Conservation (phyloP, 768 basidiomycete genomes). For the Mycena chlorophos region DNA sequence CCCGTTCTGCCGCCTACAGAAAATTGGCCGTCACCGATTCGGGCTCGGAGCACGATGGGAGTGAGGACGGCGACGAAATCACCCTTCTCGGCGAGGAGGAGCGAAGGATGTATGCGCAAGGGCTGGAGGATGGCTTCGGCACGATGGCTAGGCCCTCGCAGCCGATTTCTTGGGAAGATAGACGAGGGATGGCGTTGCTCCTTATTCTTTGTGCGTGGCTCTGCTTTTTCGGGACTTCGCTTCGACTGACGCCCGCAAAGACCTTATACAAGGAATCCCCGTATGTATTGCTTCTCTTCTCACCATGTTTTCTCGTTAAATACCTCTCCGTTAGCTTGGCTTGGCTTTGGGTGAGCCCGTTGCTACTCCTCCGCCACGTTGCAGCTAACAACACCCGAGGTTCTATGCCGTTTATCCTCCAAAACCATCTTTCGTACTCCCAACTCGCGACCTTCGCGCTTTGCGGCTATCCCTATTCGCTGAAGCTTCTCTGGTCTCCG, state of each 20-base stretch:
- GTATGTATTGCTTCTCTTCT: constrained; percentile 44
- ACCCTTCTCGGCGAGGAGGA: constrained; percentile 61
- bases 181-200: constrained; percentile 78
- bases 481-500: constrained; percentile 96
- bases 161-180: constrained; percentile 50
- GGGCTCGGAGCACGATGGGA: constrained; percentile 23
- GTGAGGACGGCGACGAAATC: constrained; percentile 63
- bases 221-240: constrained; percentile 4
- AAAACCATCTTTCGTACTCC: constrained; percentile 93
- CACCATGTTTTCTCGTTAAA: constrained; percentile 10
- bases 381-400: constrained; percentile 45
- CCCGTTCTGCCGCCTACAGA: constrained; percentile 13
- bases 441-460: constrained; percentile 94
- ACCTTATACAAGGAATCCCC: constrained; percentile 86
- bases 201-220: constrained; percentile 77
- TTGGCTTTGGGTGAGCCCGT: constrained; percentile 72
- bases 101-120: constrained; percentile 44
- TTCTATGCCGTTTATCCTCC: constrained; percentile 93
- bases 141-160: neutral
- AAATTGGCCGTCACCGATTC: constrained; percentile 18
- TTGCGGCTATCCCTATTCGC: constrained; percentile 90
- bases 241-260: constrained; percentile 34
- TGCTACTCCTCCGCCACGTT: neutral
- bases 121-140: constrained; percentile 35
- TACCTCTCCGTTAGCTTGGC: constrained; percentile 72